Base-by-base conservation (phyloP, 2,329 filamentous ascomycete genomes). In the Intubia oerlemansii region DNA sequence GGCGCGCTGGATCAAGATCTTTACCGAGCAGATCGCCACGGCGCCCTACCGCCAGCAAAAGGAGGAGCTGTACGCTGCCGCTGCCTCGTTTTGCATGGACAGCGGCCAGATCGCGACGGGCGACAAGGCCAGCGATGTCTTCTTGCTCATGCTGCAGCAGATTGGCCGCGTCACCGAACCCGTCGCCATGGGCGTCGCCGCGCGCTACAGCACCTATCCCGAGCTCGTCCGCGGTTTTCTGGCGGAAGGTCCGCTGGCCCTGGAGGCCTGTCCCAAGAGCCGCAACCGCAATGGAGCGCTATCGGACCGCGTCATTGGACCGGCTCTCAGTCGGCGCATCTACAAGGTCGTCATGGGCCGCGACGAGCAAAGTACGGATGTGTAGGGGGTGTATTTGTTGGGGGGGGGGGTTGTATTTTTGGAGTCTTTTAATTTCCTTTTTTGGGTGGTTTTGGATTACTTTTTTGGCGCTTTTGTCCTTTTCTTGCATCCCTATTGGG, bases 1-100 rank as follows among this genome's bases (percentile, higher is more conserved):
- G 2, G 73, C 75, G 2, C 62, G 73, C 39, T 80, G 76, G 72
- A 67, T 84, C 17, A 54, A 61, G 17, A 56, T 63, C 19, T 80
- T 84, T 41, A 85, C 79, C 0, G 73, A 82, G 41, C 73, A 85
- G 44, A 70, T 85, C 27, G 76, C 74, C 7, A 77, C 71, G 2
- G 67, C 76, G 14, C 78, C 76, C 0, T 84, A 84, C 46, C 66
- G 66, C 37, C 62, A 54, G 29, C 57, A 59, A 38, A 49, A 51
- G 14, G 62, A 67, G 31, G 47, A 49, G 19, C 45, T 50, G 27
- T 50, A 50, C 38, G 54, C 54, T 30, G 56, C 61, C 2, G 54
- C 60, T 10, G 68, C 66, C 2, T 58, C 63, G 0, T 85, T 85
- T 45, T 84, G 77, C 49, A 82, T 84, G 73, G 76, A 80, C 30